Conservation (phyloP, 2,329 filamentous ascomycete species). For the Colletotrichum sp. region DNA sequence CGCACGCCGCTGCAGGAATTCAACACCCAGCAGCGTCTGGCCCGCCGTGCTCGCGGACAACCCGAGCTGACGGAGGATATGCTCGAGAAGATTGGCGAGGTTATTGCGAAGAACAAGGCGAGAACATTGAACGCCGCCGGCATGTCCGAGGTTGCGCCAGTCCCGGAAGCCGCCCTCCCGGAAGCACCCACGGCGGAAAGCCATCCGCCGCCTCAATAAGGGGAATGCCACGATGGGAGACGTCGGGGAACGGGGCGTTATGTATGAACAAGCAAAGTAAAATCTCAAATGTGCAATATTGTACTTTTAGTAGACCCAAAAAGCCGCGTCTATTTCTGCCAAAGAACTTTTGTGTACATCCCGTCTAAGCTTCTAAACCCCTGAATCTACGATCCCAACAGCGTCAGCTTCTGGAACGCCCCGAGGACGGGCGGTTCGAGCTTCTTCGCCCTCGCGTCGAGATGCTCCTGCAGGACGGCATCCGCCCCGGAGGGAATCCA, state of each 20-base stretch:
- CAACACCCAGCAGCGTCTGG: constrained; percentile 58
- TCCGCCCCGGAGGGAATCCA: constrained; percentile 53
- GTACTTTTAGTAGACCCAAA: constrained; percentile 22
- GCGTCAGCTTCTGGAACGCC: constrained; percentile 52
- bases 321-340: background rate
- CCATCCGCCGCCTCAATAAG: constrained; percentile 8
- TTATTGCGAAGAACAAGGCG: constrained; percentile 62
- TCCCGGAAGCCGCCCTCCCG: background rate
- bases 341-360: background rate
- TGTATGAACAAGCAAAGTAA: constrained; percentile 16
- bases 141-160: constrained; percentile 32
- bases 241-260: background rate
- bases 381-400: constrained; percentile 48
- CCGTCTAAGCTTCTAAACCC: background rate
- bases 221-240: background rate
- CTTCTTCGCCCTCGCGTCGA: constrained; percentile 49
- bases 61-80: constrained; percentile 62
- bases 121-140: constrained; percentile 42
- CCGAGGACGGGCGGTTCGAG: constrained; percentile 55
- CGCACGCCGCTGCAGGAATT: constrained; percentile 65
- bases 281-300: constrained; percentile 23
- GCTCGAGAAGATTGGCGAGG: constrained; percentile 65
- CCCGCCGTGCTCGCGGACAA: constrained; percentile 58
- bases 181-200: background rate
- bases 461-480: constrained; percentile 56